Evolutionary conservation across 129 eudicot species (phyloP), one percentile per base, ranked within the genome.

Genomic region (Escallonia rubra): DNA sequence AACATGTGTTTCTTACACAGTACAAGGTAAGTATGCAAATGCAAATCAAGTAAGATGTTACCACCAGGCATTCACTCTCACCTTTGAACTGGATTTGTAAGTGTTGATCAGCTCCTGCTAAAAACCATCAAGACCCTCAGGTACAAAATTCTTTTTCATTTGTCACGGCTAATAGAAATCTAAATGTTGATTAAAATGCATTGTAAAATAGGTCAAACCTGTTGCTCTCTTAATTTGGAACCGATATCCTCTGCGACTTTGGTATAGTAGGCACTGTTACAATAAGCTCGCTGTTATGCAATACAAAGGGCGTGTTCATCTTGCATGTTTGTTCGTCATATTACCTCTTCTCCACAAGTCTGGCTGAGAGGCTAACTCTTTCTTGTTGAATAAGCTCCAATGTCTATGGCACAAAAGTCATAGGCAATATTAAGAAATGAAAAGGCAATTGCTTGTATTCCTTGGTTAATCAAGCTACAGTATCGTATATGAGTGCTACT

Each of bases 351-450:
- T 85, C 88, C 58, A n/a, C 75, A 62, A 81, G 76, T 80, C 83
- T 88, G 74, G 82, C 63, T 44, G 91, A 79, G 76, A 79, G 55
- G 77, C 71, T 81, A 66, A 63, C 74, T 74, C 66, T 80, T 79
- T 91, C 95, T 74, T 86, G 96, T 73, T 86, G 87, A 61, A 91
- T 80, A 63, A 91, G 87, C 74, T 89, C 86, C 82, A 88, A 65
- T 61, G 98, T 81, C 98, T 91, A 83, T 64, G 47, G 43, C 52
- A 69, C 59, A 63, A 53, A 67, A 78, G 69, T 64, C 63, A 42
- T 61, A 55, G 65, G 63, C 39, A 67, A 58, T 3, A 48, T 69
- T 34, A 59, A 16, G 43, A 67, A 42, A 23, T 23, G 49, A 41
- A 47, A 46, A 48, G 54, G 7, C 59, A 52, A 23, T 43, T 38